Base-by-base conservation (phyloP, 805 yeast genomes). In the Lipomyces mesembrius region DNA sequence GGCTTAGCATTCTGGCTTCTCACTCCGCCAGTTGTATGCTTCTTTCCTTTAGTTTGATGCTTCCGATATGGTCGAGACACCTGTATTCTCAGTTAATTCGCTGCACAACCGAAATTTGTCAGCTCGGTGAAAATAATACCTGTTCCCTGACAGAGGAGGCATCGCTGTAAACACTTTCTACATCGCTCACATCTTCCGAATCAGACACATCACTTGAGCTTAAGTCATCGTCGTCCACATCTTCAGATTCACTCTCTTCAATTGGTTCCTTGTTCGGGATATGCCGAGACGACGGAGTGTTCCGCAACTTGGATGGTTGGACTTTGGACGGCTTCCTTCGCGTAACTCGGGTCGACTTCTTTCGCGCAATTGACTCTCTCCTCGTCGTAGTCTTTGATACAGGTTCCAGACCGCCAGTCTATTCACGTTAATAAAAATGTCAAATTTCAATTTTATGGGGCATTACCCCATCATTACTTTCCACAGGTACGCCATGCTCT, bases 111-210 rank as follows among this genome's bases (percentile, higher is more conserved):
- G 8, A 11, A 25, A 34, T 17, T 32, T 8, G 37, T 27, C 14
- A 32, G 29, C 9, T 17, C 27, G 22, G 8, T 7, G 27, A 11
- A 8, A 25, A 22, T 57, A 4, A 12, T 25, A 27, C 52, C 52
- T 35, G 34, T 57, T 57, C 60, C 20, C 54, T 12, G 27, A 17
- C 43, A 11, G 56, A 39, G 32, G 34, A 22, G 9, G 27, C 22
- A 27, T 43, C 61, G 22, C 22, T 29, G n/a, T 53, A 25, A 14
- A 8, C n/a, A 32, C n/a, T 34, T 20, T 32, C 59, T 11, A 32
- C 46, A 17, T 59, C 56, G 14, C 25, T 9, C 14, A 25, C 61
- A 34, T 49, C 59, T 14, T 56, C 59, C 17, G 59, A n/a, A 25
- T 56, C 46, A 17, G n/a, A 53, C n/a, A 53, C 56, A 53, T 3